A percentile compares a stretch with the other conserved stretches of the same genome.
These are phyloP conservation scores for Arthrobotrys entomopaga DNA, from an alignment of 2,329 filamentous ascomycete genomes.

Conservation along the genomic window DNA sequence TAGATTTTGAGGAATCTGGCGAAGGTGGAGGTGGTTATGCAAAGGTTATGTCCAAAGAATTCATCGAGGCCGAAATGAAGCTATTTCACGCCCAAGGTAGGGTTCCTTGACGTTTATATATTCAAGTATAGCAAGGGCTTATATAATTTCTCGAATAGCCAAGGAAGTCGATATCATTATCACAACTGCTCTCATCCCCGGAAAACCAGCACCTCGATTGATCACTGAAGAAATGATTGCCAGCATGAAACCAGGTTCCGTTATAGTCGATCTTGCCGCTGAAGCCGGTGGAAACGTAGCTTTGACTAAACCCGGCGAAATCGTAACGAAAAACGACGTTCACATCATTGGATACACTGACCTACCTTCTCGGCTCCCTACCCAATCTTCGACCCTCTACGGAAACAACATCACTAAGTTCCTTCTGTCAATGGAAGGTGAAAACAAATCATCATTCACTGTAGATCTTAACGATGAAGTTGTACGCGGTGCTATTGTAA, in stretches of 20 bases:
- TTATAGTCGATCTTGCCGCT: slow-evolving; percentile 86
- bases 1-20: slow-evolving; percentile 81
- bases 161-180: slow-evolving; percentile 90
- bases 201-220: slow-evolving; percentile 81
- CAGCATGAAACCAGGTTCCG: slow-evolving; percentile 88
- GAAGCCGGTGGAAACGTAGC: slow-evolving; percentile 91
- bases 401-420: slow-evolving; percentile 95
- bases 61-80: slow-evolving; percentile 92
- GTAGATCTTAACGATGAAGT: slow-evolving; percentile 86
- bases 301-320: slow-evolving; percentile 77
- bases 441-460: slow-evolving; percentile 79
- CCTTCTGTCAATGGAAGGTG: slow-evolving; percentile 80
- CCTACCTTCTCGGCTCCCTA: slow-evolving; percentile 83
- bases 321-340: slow-evolving; percentile 76
- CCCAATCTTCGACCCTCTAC: slow-evolving; percentile 88
- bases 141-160: slow-evolving; percentile 13
- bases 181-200: slow-evolving; percentile 90
- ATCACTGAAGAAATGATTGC: slow-evolving; percentile 83
- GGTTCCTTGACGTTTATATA: background rate
- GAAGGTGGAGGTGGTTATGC: slow-evolving; percentile 86
- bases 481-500: slow-evolving; percentile 84
- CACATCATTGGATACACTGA: slow-evolving; percentile 91
- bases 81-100: slow-evolving; percentile 84
- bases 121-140: background rate
- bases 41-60: slow-evolving; percentile 94